Evolutionary conservation across 1,139 yeast genomes (phyloP), one percentile per base, ranked within the genome.

Genomic region (Geotrichum citri-aurantii): DNA sequence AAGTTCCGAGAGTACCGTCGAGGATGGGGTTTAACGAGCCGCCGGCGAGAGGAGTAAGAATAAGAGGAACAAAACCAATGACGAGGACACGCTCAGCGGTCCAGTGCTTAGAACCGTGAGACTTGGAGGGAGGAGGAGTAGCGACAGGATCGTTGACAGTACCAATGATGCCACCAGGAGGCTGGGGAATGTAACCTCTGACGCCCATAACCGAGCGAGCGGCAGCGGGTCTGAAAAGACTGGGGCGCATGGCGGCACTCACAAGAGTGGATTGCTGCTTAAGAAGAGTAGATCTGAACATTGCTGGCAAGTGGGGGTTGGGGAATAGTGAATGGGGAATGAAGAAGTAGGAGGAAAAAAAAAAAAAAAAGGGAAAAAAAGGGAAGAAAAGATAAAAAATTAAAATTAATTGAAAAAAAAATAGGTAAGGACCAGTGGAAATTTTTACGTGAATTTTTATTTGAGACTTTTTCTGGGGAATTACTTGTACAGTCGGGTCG

Each of bases 31-130:
- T 70, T 57, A 85, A 76, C 21, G 79, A 76, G 11, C 84, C 81
- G 17, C 88, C 85, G 37, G 85, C 81, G 63, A 91, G 82, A 7
- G 98, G 97, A 2, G 86, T 76, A 60, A 84, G 75, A 6, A 84
- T 75, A 63, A 92, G 76, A 26, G 98, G 98, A n/a, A 88, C 79
- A 70, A 91, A 73, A 1, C 86, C 81, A 24, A 84, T 73, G 8
- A 92, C 80, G 14, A 88, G 77, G 6, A 82, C 68, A 66, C 91
- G 81, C 73, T 92, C 97, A 68, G 86, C 83, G 14, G 90, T 77
- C 97, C 97, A 91, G 77, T 91, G 97, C 71, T 82, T 84, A 3
- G 96, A 85, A 33, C 97, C 97, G 68, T 88, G 92, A 65, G 79
- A 73, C 67, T 79, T 77, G 69, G 81, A 79, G 1, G 85, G 74